phyloP scores from a whole-genome alignment of 306 rosid genomes.

The Cicer pinnatifidum region DNA sequence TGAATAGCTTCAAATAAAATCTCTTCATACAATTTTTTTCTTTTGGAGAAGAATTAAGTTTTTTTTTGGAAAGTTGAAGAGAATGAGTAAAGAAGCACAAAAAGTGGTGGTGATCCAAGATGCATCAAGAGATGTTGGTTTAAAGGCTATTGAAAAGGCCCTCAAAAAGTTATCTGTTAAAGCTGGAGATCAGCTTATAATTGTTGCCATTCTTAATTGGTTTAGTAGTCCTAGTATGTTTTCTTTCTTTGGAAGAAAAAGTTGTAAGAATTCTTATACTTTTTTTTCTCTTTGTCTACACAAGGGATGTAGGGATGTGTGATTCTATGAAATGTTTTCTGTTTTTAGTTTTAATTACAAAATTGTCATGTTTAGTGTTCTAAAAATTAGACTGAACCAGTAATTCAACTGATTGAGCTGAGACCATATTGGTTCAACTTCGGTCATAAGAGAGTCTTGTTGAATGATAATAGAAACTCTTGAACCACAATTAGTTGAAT shows the following conservation, averaged over 20 bases:
- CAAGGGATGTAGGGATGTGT: not conserved
- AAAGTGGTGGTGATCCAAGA: conserved; percentile 76
- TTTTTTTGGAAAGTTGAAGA: conserved; percentile 7
- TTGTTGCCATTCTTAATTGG: conserved; percentile 74
- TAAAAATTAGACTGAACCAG: too few relatives aligned
- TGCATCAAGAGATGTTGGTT: conserved; percentile 66
- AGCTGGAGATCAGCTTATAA: conserved; percentile 70
- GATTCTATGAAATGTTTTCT: not conserved
- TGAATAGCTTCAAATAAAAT: conserved; percentile 29
- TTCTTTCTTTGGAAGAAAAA: conserved; percentile 54
- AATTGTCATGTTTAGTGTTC: too few relatives aligned
- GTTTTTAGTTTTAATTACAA: too few relatives aligned
- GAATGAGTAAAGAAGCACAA: conserved; percentile 45
- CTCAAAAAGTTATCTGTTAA: conserved; percentile 51
- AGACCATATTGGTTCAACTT: too few relatives aligned
- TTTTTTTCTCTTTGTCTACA: not conserved
- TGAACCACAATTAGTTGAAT: too few relatives aligned
- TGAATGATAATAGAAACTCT: too few relatives aligned
- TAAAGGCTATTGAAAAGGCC: conserved; percentile 53
- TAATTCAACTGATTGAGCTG: too few relatives aligned
- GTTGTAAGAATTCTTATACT: conserved; percentile 51
- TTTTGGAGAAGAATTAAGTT: not conserved
- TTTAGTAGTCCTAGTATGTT: conserved; percentile 76
- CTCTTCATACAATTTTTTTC: not conserved
- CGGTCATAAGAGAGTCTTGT: too few relatives aligned